Conservation (phyloP, 345 rosid species). For the Pistacia atlantica region DNA sequence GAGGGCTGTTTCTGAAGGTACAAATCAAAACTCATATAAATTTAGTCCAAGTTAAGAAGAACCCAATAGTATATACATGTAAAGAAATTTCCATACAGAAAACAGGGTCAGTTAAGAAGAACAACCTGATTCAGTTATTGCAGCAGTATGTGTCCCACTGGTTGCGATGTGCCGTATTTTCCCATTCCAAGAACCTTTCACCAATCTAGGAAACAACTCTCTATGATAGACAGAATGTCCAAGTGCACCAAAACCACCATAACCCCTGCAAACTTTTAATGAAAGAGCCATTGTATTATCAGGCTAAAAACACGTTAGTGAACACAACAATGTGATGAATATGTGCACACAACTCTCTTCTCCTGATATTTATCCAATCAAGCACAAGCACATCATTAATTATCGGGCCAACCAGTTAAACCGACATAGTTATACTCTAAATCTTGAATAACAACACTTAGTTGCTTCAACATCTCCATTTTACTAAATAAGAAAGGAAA, state of each 20-base stretch:
- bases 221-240: constrained; percentile 87
- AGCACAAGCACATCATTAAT: neutral
- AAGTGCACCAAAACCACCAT: constrained; percentile 97
- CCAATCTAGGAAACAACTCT: constrained; percentile 83
- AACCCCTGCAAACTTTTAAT: constrained; percentile 77
- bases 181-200: constrained; percentile 64
- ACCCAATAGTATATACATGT: neutral
- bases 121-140: constrained; percentile 74
- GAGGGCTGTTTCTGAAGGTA: neutral
- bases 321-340: neutral
- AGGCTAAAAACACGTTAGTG: neutral
- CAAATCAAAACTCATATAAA: neutral
- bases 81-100: too few relatives aligned
- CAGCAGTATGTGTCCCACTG: constrained; percentile 91
- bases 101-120: neutral
- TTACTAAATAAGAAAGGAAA: neutral
- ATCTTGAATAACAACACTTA: neutral
- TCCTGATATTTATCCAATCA: neutral
- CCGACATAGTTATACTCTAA: neutral
- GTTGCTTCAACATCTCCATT: neutral
- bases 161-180: constrained; percentile 68
- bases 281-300: constrained; percentile 26
- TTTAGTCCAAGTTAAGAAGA: too few relatives aligned
- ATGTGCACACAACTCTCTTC: neutral
- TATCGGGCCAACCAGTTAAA: neutral